These are phyloP conservation scores for Plantago elongata DNA, from an alignment of 257 asterid genomes.

Conservation along the genomic window DNA sequence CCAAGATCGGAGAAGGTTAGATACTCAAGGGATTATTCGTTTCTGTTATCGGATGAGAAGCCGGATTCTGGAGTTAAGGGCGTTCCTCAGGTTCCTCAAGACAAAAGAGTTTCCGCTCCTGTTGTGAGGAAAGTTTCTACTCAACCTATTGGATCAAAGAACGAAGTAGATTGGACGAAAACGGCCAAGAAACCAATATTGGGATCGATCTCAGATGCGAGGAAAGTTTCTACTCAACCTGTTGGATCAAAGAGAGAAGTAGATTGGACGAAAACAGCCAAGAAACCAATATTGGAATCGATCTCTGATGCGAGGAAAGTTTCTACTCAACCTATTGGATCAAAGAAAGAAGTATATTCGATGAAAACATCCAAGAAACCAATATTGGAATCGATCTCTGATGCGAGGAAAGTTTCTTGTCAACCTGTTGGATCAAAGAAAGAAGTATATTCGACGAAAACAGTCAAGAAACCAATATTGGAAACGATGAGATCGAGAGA, in stretches of 20 bases:
- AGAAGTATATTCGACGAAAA: background rate
- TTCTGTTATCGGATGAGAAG: background rate
- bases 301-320: background rate
- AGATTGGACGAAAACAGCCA: background rate
- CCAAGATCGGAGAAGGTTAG: constrained; percentile 1
- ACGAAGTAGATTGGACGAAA: background rate
- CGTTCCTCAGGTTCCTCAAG: background rate
- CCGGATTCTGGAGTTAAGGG: background rate
- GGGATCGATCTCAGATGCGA: too few species aligned
- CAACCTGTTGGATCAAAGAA: too few species aligned
- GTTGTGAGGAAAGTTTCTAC: background rate
- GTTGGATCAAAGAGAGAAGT: background rate
- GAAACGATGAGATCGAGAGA: too few species aligned
- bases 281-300: too few species aligned
- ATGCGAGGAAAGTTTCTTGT: too few species aligned
- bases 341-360: background rate
- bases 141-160: background rate
- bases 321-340: background rate
- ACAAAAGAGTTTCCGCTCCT: background rate
- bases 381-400: too few species aligned
- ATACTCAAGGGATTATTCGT: constrained; percentile 13
- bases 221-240: background rate
- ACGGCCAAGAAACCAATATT: background rate
- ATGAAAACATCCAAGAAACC: background rate
- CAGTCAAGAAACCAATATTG: too few species aligned